phyloP scores from a whole-genome alignment of 768 basidiomycete species.

The Boletus rubroflammeus region DNA sequence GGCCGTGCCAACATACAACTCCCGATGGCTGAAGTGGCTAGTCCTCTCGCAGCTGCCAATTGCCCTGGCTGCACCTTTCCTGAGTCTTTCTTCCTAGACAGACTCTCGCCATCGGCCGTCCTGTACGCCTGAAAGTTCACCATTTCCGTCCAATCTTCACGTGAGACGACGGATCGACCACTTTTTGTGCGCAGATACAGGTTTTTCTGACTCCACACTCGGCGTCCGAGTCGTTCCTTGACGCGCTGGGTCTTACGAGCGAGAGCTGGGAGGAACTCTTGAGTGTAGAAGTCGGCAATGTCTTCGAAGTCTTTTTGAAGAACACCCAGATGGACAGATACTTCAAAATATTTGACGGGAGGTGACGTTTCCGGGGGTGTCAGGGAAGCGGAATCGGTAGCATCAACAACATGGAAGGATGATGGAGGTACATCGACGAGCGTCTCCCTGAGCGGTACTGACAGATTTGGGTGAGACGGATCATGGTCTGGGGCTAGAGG shows the following conservation, averaged over 20 bases:
- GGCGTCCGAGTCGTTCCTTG: constrained; percentile 78
- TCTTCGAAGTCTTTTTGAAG: constrained; percentile 52
- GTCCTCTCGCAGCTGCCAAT: constrained; percentile 2
- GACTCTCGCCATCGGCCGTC: neutral
- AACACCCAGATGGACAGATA: constrained; percentile 53
- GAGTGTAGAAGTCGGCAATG: constrained; percentile 41
- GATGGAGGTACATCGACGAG: neutral
- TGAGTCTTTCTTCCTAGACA: neutral
- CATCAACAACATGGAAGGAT: neutral
- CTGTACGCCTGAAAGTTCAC: constrained; percentile 42
- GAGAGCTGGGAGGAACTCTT: constrained; percentile 39
- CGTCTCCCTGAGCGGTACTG: neutral
- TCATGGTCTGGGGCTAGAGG: constrained; percentile 21
- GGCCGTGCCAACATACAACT: neutral
- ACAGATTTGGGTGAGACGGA: constrained; percentile 8
- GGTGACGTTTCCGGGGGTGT: constrained; percentile 18
- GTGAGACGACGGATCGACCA: constrained; percentile 36
- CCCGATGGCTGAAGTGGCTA: constrained; percentile 2
- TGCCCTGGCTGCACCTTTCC: neutral
- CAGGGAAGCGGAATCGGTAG: constrained; percentile 26
- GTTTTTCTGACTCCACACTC: constrained; percentile 60
- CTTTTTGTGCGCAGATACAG: constrained; percentile 44
- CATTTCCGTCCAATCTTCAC: constrained; percentile 45
- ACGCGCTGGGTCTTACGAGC: constrained; percentile 54
- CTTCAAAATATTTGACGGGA: constrained; percentile 39